These are phyloP conservation scores for Lactarius sp. DNA, from an alignment of 768 basidiomycete genomes.

Conservation along the genomic window DNA sequence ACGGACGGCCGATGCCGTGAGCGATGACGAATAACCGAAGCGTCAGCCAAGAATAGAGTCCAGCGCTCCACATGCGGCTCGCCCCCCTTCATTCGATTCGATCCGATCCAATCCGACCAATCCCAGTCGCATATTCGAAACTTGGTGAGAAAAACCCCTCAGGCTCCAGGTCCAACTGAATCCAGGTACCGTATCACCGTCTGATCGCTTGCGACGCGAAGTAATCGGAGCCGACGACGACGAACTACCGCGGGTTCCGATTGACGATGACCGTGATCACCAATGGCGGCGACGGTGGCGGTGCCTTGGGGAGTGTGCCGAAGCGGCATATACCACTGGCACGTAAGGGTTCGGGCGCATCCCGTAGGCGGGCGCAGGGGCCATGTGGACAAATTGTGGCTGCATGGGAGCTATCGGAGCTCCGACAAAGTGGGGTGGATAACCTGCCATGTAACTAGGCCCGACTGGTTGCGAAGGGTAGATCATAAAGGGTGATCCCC, in stretches of 20 bases:
- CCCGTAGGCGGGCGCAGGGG: no score
- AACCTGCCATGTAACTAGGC: background rate
- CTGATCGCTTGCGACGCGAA: background rate
- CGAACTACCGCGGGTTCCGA: background rate
- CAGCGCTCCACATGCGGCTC: background rate
- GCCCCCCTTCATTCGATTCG: background rate
- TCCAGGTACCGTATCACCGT: background rate
- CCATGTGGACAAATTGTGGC: background rate
- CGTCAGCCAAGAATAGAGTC: background rate
- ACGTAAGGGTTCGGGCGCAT: no score
- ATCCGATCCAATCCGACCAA: background rate
- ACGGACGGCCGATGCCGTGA: no score
- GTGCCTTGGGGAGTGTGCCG: no score
- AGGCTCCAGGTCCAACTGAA: background rate
- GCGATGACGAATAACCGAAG: no score
- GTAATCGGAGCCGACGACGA: conserved; percentile 4
- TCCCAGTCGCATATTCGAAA: no score
- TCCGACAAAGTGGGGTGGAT: background rate
- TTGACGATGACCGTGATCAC: no score
- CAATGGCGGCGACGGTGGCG: no score
- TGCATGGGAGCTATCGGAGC: background rate
- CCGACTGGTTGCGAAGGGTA: background rate
- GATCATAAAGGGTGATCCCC: background rate
- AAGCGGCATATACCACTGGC: no score
- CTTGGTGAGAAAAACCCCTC: background rate